phyloP scores from a whole-genome alignment of 345 rosid genomes.

The Melaleuca quinquenervia region DNA sequence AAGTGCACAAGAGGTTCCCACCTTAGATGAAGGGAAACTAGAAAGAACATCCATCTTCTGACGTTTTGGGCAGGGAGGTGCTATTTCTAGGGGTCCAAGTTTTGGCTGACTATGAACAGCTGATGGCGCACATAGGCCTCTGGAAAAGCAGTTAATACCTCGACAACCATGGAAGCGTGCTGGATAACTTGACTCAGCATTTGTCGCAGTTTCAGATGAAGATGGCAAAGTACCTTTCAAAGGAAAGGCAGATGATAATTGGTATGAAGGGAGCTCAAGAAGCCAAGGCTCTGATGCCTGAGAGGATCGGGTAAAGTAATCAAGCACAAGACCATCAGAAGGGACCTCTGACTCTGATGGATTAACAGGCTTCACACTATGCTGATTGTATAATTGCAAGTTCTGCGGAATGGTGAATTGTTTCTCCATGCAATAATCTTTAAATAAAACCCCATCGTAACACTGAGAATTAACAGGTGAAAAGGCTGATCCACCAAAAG shows the following conservation, averaged over 20 bases:
- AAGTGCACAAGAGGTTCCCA: background rate
- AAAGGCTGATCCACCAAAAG: background rate
- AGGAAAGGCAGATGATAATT: background rate
- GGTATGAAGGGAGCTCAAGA: conserved; percentile 6
- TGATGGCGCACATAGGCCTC: background rate
- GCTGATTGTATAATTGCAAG: background rate
- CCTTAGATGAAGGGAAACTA: conserved; percentile 1
- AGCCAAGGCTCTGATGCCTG: background rate
- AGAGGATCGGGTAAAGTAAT: background rate
- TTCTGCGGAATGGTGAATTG: background rate
- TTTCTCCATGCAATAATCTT: background rate
- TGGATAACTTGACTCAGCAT: background rate
- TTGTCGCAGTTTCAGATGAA: background rate
- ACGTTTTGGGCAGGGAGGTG: background rate
- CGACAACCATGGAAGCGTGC: background rate
- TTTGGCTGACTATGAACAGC: background rate
- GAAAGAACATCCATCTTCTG: conserved; percentile 7
- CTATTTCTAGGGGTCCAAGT: background rate
- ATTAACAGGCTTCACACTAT: background rate
- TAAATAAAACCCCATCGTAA: conserved; percentile 1
- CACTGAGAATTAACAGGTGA: background rate
- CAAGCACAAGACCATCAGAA: background rate
- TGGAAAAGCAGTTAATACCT: background rate
- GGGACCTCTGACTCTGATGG: background rate
- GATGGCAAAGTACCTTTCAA: background rate